Conservation (phyloP, 2,329 filamentous ascomycete genomes). For the Aspergillus unguis region DNA sequence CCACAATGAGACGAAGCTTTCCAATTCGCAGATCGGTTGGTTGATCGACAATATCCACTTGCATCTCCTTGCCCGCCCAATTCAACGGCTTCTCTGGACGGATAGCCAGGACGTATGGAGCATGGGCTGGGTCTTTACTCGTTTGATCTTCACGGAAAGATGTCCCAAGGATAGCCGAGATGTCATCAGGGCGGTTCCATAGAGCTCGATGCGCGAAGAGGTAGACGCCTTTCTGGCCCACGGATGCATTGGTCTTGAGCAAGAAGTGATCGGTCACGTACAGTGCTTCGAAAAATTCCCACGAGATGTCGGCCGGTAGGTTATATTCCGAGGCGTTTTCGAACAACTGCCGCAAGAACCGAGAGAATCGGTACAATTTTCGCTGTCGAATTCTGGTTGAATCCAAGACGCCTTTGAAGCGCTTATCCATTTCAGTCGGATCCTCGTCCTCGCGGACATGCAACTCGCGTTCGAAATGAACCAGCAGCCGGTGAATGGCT, state of each 20-base stretch:
- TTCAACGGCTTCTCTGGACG: slow-evolving; percentile 72
- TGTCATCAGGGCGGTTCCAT: slow-evolving; percentile 70
- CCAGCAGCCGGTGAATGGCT: slow-evolving; percentile 79
- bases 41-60: slow-evolving; percentile 69
- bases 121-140: slow-evolving; percentile 66
- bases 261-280: slow-evolving; percentile 82
- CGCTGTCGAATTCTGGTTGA: slow-evolving; percentile 93
- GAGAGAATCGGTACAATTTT: slow-evolving; percentile 92
- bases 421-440: slow-evolving; percentile 85
- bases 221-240: slow-evolving; percentile 72
- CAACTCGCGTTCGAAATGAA: slow-evolving; percentile 88
- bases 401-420: slow-evolving; percentile 92
- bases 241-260: slow-evolving; percentile 64
- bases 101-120: slow-evolving; percentile 82
- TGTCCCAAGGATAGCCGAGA: slow-evolving; percentile 79
- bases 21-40: slow-evolving; percentile 82
- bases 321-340: slow-evolving; percentile 97
- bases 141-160: slow-evolving; percentile 67
- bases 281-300: slow-evolving; percentile 75
- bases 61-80: slow-evolving; percentile 78
- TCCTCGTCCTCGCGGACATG: slow-evolving; percentile 80
- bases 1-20: slow-evolving; percentile 81
- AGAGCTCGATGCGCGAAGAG: slow-evolving; percentile 81
- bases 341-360: slow-evolving; percentile 86
- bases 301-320: slow-evolving; percentile 67